Base-by-base conservation (phyloP, 2,329 filamentous ascomycete species). In the Cytospora chrysosperma region DNA sequence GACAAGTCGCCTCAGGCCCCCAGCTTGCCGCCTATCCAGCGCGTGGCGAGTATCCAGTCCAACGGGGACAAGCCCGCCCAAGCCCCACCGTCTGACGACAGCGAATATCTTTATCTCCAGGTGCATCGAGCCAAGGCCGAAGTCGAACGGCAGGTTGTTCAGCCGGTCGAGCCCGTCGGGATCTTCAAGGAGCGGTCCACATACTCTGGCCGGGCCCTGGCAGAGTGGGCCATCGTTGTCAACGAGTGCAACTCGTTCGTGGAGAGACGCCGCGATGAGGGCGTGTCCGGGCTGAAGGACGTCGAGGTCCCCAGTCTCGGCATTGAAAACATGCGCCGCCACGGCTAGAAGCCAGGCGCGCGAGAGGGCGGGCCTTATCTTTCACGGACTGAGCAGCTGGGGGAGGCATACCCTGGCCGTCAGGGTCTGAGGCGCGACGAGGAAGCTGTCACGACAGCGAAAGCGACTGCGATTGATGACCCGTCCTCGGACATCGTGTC, bases 211-310 rank as follows among this genome's bases (percentile, higher is more conserved):
- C 82, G 90, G 24, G 88, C 91, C 0, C 79, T 95, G 52, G 90
- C 90, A 0, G 91, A 95, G 74, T 95, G 91, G 91, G 81, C 82
- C 24, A 78, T 91, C 21, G 84, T 94, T 24, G 86, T 93, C 19
- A 84, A 85, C 62, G 91, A 95, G 73, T 92, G 88, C 77, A 92
- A 93, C 75, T 91, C 87, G 71, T 95, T 94, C 74, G 86, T 92
- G 34, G 90, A 94, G 64, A 82, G 91, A 53, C 83, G 91, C 61
- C 87, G 87, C 58, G 86, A 87, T 54, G 91, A 95, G 72, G 91
- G 91, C 52, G 85, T 93, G 12, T 81, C 85, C 2, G 79, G 79
- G 0, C 83, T 92, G 65, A 81, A 78, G 68, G 85, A 88, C 51
- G 86, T 94, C 50, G 91, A 94, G 74, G 87, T 88, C 50, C 88